Percentiles rank a stretch among this genome's conserved stretches.
phyloP scores from a whole-genome alignment of 257 asterid genomes.

The Coffea canephora region DNA sequence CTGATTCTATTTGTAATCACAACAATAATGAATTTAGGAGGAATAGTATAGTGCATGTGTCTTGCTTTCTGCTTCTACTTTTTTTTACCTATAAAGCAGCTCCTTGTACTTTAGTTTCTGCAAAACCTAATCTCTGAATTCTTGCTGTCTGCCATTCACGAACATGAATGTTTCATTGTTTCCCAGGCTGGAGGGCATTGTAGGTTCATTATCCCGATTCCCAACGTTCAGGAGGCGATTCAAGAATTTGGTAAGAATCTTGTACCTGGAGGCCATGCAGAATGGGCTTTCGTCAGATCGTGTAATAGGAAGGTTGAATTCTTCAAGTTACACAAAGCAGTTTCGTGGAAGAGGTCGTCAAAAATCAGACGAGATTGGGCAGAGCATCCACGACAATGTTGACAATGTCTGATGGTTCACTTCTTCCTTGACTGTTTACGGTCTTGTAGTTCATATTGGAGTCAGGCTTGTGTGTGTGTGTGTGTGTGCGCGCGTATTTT shows the following conservation, averaged over 20 bases:
- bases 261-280: slow-evolving; percentile 58
- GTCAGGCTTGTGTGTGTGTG: too few species aligned
- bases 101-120: too few species aligned
- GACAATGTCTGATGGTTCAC: slow-evolving; percentile 34
- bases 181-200: slow-evolving; percentile 77
- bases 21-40: too few species aligned
- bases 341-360: slow-evolving; percentile 26
- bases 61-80: too few species aligned
- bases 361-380: slow-evolving; percentile 5
- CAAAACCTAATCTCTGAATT: not conserved
- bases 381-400: slow-evolving; percentile 4
- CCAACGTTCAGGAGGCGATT: slow-evolving; percentile 83
- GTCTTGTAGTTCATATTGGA: not conserved
- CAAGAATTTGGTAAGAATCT: slow-evolving; percentile 53
- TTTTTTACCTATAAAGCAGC: too few species aligned
- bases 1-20: too few species aligned
- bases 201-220: slow-evolving; percentile 61
- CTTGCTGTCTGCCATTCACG: not conserved
- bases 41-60: too few species aligned
- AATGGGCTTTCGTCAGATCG: slow-evolving; percentile 28
- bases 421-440: not conserved
- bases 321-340: slow-evolving; percentile 14
- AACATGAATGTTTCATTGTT: not conserved
- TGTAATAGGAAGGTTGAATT: slow-evolving; percentile 11
- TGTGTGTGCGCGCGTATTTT: too few species aligned